Percentiles rank a stretch among this genome's conserved stretches.
These are phyloP conservation scores for Fusarium aywerte DNA, from an alignment of 2,329 filamentous ascomycete genomes.

Conservation along the genomic window DNA sequence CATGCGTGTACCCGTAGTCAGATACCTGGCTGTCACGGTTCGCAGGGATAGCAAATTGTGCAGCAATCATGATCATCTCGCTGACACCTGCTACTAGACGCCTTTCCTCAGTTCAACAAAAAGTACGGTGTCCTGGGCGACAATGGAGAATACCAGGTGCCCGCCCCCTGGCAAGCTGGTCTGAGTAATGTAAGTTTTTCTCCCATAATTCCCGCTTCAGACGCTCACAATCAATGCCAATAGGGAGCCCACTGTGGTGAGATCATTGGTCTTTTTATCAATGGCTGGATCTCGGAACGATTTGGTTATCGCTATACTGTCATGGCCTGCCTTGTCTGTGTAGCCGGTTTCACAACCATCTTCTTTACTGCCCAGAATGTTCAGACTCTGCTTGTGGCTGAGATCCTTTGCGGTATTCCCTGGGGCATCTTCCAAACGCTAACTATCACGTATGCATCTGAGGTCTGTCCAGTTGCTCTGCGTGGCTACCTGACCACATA, in stretches of 20 bases:
- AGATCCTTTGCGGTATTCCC: conserved; percentile 71
- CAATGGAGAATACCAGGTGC: conserved; percentile 64
- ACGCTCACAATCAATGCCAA: conserved; percentile 39
- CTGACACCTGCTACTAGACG: conserved; percentile 51
- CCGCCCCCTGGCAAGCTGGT: conserved; percentile 70
- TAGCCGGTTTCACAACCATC: conserved; percentile 69
- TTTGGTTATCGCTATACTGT: conserved; percentile 75
- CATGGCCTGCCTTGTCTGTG: conserved; percentile 64
- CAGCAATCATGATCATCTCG: not conserved
- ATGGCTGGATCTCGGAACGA: conserved; percentile 73
- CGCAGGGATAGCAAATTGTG: not conserved
- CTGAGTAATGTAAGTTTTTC: conserved; percentile 61
- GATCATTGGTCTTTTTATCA: conserved; percentile 73
- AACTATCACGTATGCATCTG: conserved; percentile 74
- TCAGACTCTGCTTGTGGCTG: conserved; percentile 66
- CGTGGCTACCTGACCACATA: conserved; percentile 79
- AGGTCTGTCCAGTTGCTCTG: conserved; percentile 78
- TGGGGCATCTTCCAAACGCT: conserved; percentile 70
- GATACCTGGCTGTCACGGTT: not conserved
- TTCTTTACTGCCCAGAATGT: conserved; percentile 73
- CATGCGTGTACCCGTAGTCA: conserved; percentile 1
- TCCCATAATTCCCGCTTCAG: not conserved
- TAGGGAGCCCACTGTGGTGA: conserved; percentile 68
- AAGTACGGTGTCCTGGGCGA: conserved; percentile 64
- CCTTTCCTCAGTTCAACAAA: conserved; percentile 66